phyloP scores from a whole-genome alignment of 345 rosid genomes.

The Eutrema heterophyllum region DNA sequence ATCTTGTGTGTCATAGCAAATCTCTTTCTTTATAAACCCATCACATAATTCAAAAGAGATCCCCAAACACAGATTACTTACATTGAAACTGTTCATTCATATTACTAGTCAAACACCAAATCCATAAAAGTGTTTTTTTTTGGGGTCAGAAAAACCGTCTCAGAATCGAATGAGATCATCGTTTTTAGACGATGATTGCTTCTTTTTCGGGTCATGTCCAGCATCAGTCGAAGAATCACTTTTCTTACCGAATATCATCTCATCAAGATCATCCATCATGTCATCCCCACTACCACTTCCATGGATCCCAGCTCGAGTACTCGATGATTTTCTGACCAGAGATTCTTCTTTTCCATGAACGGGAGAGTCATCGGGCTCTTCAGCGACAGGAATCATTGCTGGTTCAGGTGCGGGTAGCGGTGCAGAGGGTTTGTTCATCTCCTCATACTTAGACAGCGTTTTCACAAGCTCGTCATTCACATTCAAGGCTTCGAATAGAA shows the following conservation, averaged over 20 bases:
- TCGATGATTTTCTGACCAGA: conserved; percentile 69
- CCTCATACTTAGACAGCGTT: conserved; percentile 71
- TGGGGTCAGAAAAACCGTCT: conserved; percentile 9
- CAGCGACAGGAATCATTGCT: conserved; percentile 89
- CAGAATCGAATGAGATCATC: conserved; percentile 76
- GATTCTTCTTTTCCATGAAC: conserved; percentile 49
- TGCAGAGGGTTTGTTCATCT: conserved; percentile 53
- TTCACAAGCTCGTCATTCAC: conserved; percentile 91
- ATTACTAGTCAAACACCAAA: conserved; percentile 17
- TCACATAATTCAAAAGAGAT: conserved; percentile 15
- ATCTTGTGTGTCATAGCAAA: not conserved
- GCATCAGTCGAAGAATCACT: conserved; percentile 36
- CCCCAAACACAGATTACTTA: conserved; percentile 27
- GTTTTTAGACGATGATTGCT: conserved; percentile 59
- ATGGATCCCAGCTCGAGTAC: conserved; percentile 44
- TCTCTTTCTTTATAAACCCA: conserved; percentile 14
- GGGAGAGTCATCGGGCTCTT: conserved; percentile 79
- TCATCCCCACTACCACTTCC: conserved; percentile 64
- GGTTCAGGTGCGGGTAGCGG: conserved; percentile 55
- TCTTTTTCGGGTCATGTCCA: conserved; percentile 52
- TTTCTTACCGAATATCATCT: conserved; percentile 97
- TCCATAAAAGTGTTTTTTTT: not conserved
- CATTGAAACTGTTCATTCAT: conserved; percentile 7
- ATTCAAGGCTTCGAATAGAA: conserved; percentile 93
- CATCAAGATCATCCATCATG: conserved; percentile 99